phyloP scores from a whole-genome alignment of 2,329 filamentous ascomycete genomes.

The Penicillium sp. region DNA sequence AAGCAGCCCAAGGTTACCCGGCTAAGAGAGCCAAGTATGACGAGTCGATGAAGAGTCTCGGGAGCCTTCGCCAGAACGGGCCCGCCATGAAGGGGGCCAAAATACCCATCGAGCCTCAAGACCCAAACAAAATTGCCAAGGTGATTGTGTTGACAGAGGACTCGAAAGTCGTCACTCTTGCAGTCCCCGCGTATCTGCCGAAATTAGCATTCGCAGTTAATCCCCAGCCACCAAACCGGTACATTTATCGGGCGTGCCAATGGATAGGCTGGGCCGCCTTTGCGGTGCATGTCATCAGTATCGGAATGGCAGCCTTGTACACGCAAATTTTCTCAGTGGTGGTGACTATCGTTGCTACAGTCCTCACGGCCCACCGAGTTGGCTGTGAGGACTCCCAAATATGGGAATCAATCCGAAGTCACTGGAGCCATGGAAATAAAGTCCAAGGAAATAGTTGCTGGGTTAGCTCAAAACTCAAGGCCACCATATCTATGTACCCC shows the following conservation, averaged over 20 bases:
- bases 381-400: too few relatives aligned
- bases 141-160: neutral
- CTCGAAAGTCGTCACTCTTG: neutral
- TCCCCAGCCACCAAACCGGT: neutral
- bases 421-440: too few relatives aligned
- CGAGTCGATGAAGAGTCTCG: neutral
- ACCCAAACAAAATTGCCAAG: neutral
- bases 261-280: neutral
- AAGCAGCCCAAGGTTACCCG: neutral
- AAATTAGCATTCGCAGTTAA: neutral
- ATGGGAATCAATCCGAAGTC: too few relatives aligned
- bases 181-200: neutral
- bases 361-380: neutral
- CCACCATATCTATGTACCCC: neutral
- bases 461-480: neutral
- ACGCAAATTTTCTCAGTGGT: neutral
- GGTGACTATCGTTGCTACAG: constrained; percentile 5
- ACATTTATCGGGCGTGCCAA: neutral
- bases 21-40: neutral
- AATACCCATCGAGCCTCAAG: neutral
- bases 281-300: neutral
- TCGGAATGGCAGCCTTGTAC: neutral
- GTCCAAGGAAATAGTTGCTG: neutral
- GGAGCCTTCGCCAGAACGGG: neutral
- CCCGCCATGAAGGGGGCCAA: neutral